Conservation (phyloP, 306 rosid genomes). For the Cicer pinnatifidum region DNA sequence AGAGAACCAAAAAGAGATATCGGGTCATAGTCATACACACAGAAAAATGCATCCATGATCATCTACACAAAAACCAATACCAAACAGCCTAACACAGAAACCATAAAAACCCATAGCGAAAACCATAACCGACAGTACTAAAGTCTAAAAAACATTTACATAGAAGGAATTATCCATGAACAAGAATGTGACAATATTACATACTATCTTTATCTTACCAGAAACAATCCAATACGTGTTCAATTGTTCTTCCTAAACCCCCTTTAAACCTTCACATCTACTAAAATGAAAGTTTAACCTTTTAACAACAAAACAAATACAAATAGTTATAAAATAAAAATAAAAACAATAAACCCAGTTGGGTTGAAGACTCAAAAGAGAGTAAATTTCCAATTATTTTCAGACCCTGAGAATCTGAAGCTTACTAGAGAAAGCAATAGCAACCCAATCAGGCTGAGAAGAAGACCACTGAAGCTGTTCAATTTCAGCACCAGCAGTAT, state of each 20-base stretch:
- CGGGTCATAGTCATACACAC: background rate
- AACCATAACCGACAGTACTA: background rate
- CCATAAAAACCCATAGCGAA: conserved; percentile 18
- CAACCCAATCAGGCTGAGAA: conserved; percentile 99
- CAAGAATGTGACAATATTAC: conserved; percentile 19
- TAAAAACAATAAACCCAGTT: conserved; percentile 6
- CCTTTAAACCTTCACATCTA: background rate
- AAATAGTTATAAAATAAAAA: background rate
- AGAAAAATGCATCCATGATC: conserved; percentile 2
- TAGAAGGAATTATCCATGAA: conserved; percentile 12
- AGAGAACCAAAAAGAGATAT: background rate
- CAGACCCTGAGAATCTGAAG: conserved; percentile 98
- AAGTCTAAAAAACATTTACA: conserved; percentile 36
- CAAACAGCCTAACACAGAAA: conserved; percentile 29
- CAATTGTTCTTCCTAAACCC: background rate
- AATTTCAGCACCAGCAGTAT: conserved; percentile 95
- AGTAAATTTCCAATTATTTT: background rate
- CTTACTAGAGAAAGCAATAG: conserved; percentile 89
- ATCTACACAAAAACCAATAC: conserved; percentile 13
- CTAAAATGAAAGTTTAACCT: conserved; percentile 15
- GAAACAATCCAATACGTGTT: conserved; percentile 8
- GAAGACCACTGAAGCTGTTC: conserved; percentile 99
- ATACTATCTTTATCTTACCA: background rate
- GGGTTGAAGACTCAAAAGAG: background rate
- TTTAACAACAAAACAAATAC: conserved; percentile 1